Base-by-base conservation (phyloP, 192 early-diverging fungal genomes). In the Backusella macrospora region DNA sequence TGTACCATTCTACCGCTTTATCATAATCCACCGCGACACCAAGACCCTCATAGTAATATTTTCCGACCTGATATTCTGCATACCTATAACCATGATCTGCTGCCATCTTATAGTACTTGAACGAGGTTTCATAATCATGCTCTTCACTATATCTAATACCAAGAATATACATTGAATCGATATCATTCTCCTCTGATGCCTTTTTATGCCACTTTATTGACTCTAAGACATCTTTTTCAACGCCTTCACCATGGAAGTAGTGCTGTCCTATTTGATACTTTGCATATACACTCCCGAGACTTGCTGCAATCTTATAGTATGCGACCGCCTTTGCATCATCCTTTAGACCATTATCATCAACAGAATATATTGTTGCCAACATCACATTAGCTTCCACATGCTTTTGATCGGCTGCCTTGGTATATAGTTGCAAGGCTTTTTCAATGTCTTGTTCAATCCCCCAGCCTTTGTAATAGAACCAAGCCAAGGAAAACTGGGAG, bases 51-150 rank as follows among this genome's bases (percentile, higher is more conserved):
- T 59, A 21, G 8, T 59, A 59, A 23, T 23, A 59, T 9, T 18
- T 59, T 23, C 21, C 52, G 10, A 59, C 21, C 3, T 59, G 52
- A 26, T 23, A 26, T 21, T 59, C 52, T 5, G 21, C 52, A 23
- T 59, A 26, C 9, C 21, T 23, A 13, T 59, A 59, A 10, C 52
- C 52, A 10, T 18, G 21, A 23, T 59, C 52, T 4, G 52, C 52
- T 4, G 52, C 21, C 52, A 59, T 59, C 52, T 23, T 59, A 23
- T 59, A 59, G 52, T 59, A 59, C 52, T 59, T 59, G 21, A 59
- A 59, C 0, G 52, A 59, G 21, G 26, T 29, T 26, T 59, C 52
- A 13, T 59, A 59, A 26, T 59, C 52, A 9, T 26, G 18, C 0
- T 59, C 18, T 12, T 59, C 52, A 5, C 21, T 21, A 13, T 59